Evolutionary conservation across 805 yeast genomes (phyloP), one percentile per base, ranked within the genome.

Genomic region (Kodamaea nitidulidarum): DNA sequence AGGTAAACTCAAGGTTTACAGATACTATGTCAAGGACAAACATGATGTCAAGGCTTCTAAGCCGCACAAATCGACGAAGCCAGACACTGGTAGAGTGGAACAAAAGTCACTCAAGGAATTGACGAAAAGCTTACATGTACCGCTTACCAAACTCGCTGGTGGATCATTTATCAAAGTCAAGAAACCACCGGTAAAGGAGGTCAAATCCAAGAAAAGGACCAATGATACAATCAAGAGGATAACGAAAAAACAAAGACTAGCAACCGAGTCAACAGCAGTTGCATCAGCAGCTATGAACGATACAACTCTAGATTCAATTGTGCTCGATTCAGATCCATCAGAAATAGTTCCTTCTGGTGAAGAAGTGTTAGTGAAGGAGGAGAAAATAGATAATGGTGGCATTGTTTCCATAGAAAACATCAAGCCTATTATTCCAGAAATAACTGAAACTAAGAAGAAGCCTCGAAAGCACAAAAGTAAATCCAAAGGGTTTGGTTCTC

Each of bases 1-100:
- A 43, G 95, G 95, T 0, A 79, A 88, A 46, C 69, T 73, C 42
- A 83, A 85, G 51, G 84, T 78, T 48, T 85, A 76, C 57, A 67
- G 95, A 29, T 80, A 84, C 48, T 65, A 53, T 39, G 49, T 54
- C 12, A 50, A 44, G 35, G 45, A 43, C 3, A 37, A 43, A 20
- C 50, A 52, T 35, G 21, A 46, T 11, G 21, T 32, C 8, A 15
- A 28, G 10, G 24, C 27, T 10, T 31, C 31, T 4, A 43, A 40
- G 32, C 32, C 41, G 1, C 44, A 47, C 4, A 47, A 44, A 35
- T 21, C 39, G 14, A 39, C 29, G 27, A 43, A 41, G 18, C 38
- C 42, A 14, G 33, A 28, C 11, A 20, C 15, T 4, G 32, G 40
- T 2, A 26, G 16, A 24, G 22, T 24, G 3, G 27, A 39, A 6